Percentiles rank a stretch among this genome's conserved stretches.
phyloP scores from a whole-genome alignment of 129 eudicot genomes.

The Arctium lappa region DNA sequence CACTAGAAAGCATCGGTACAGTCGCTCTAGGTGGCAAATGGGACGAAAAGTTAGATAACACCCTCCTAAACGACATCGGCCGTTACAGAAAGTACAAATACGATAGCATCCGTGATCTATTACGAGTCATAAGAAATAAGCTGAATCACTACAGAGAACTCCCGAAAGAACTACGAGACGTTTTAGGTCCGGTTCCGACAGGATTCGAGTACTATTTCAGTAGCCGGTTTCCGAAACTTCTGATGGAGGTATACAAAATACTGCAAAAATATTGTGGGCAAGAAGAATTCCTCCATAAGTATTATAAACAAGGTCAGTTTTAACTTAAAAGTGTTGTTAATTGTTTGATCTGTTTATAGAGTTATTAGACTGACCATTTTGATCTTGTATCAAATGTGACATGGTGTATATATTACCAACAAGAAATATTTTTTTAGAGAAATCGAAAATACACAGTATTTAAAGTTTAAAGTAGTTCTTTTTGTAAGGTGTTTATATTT shows the following conservation, averaged over 20 bases:
- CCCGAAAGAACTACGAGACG: constrained; percentile 48
- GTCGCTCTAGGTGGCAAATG: constrained; percentile 71
- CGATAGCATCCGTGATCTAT: constrained; percentile 75
- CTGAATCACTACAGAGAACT: constrained; percentile 81
- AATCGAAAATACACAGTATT: constrained; percentile 6
- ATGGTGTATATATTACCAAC: constrained; percentile 8
- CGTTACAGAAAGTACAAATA: constrained; percentile 66
- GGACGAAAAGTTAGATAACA: constrained; percentile 67
- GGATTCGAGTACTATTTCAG: constrained; percentile 76
- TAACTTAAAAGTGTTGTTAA: constrained; percentile 13
- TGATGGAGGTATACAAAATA: constrained; percentile 73
- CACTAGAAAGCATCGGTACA: constrained; percentile 53
- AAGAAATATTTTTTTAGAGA: background rate
- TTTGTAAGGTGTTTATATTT: background rate
- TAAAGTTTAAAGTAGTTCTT: background rate
- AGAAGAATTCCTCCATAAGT: constrained; percentile 58
- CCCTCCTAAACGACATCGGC: constrained; percentile 56
- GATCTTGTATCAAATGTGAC: background rate
- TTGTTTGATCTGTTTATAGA: background rate
- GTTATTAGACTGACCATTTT: background rate
- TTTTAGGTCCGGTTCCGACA: constrained; percentile 66
- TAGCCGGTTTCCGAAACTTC: constrained; percentile 67
- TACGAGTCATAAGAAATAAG: constrained; percentile 85
- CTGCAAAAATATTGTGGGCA: constrained; percentile 45
- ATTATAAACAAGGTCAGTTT: constrained; percentile 36